phyloP scores from a whole-genome alignment of 306 rosid genomes.

The Dryas octopetala region DNA sequence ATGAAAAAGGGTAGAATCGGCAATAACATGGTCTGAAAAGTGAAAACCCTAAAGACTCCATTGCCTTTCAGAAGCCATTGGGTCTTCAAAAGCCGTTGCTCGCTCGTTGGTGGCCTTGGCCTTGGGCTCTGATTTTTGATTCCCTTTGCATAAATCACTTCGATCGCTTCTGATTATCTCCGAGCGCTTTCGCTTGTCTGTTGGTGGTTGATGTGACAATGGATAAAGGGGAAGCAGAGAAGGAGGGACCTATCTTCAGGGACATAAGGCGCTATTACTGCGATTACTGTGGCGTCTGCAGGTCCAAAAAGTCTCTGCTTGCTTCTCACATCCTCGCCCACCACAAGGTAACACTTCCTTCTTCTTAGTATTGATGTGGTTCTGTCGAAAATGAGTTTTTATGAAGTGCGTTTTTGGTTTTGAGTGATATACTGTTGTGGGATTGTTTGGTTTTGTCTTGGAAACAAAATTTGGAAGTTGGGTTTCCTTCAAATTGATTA shows the following conservation, averaged over 20 bases:
- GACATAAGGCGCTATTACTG: conserved; percentile 60
- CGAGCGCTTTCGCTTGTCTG: background rate
- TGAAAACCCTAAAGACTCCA: background rate
- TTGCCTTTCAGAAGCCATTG: no score
- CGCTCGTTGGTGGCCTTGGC: no score
- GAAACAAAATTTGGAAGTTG: background rate
- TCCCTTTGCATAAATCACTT: no score
- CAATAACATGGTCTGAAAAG: background rate
- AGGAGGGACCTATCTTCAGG: conserved; percentile 37
- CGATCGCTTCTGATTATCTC: background rate
- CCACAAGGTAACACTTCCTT: conserved; percentile 54
- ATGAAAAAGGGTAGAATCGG: background rate
- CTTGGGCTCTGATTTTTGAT: no score
- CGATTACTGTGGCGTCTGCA: conserved; percentile 57
- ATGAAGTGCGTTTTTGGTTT: background rate
- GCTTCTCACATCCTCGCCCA: conserved; percentile 50
- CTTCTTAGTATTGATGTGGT: background rate
- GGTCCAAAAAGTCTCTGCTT: conserved; percentile 64
- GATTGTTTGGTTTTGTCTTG: background rate
- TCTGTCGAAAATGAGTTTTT: background rate
- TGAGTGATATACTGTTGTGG: background rate
- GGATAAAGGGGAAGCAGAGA: conserved; percentile 33
- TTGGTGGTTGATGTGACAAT: conserved; percentile 3
- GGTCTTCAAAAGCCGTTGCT: no score
- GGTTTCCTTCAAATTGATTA: background rate